Evolutionary conservation across 306 rosid species (phyloP).

Genomic region (Lathyrus aphaca): DNA sequence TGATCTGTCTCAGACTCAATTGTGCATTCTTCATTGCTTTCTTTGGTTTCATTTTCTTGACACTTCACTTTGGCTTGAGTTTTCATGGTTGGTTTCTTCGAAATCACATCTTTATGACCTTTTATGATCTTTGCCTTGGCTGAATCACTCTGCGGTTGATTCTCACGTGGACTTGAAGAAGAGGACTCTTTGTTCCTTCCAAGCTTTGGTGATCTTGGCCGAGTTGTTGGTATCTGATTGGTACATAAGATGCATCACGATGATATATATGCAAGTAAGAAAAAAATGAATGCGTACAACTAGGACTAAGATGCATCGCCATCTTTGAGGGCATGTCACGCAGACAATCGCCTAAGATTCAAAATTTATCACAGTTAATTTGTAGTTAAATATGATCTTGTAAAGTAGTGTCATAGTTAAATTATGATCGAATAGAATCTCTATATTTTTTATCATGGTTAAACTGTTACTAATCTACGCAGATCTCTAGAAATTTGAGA

Average conservation of each 20-base stretch:
- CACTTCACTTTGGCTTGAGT: slow-evolving; percentile 50
- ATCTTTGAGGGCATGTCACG: too few species aligned
- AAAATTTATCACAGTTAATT: too few species aligned
- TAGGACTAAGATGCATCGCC: too few species aligned
- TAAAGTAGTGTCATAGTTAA: too few species aligned
- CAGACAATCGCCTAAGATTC: too few species aligned
- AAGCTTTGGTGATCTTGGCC: slow-evolving; percentile 90
- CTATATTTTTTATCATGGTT: too few species aligned
- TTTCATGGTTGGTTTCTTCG: slow-evolving; percentile 61
- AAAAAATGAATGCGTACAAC: background rate
- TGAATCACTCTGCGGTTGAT: slow-evolving; percentile 52
- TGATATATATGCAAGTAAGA: background rate
- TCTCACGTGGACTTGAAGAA: slow-evolving; percentile 52
- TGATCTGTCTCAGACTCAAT: slow-evolving; percentile 40
- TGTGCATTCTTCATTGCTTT: slow-evolving; percentile 47
- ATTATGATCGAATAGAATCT: too few species aligned
- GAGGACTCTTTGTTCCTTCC: slow-evolving; percentile 67
- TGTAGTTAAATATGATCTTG: too few species aligned
- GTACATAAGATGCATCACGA: slow-evolving; percentile 16
- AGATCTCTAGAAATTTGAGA: too few species aligned
- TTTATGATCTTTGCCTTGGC: slow-evolving; percentile 40
- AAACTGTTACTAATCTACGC: too few species aligned
- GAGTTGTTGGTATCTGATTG: slow-evolving; percentile 82
- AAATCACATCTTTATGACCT: slow-evolving; percentile 51
- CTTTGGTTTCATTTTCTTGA: slow-evolving; percentile 47